Evolutionary conservation across 768 basidiomycete species (phyloP).

Genomic region (Rhodotorula paludigena): DNA sequence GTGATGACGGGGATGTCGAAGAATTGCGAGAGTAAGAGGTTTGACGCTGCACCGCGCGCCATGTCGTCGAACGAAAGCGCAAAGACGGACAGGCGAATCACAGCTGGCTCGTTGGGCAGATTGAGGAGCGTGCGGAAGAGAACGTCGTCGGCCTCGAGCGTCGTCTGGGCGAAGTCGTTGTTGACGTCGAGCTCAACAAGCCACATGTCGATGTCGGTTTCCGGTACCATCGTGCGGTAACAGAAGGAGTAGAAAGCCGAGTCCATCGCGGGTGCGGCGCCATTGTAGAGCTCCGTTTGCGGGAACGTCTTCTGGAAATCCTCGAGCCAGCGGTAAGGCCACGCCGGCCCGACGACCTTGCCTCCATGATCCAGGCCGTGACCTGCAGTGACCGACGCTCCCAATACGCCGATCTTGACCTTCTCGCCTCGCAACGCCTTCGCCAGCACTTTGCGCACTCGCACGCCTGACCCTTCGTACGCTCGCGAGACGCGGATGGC

Average conservation of each 20-base stretch:
- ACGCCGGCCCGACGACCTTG: not conserved
- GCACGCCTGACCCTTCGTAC: slow-evolving; percentile 33
- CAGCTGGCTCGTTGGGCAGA: slow-evolving; percentile 32
- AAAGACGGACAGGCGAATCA: slow-evolving; percentile 32
- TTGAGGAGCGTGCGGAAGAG: slow-evolving; percentile 33
- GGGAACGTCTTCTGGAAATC: slow-evolving; percentile 16
- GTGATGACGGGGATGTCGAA: slow-evolving; percentile 28
- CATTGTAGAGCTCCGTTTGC: slow-evolving; percentile 2
- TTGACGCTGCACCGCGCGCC: not conserved
- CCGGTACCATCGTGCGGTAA: not conserved
- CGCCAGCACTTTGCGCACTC: slow-evolving; percentile 32
- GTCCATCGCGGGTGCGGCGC: slow-evolving; percentile 9
- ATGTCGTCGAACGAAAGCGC: slow-evolving; percentile 24
- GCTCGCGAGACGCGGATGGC: slow-evolving; percentile 34
- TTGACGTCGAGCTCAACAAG: slow-evolving; percentile 25
- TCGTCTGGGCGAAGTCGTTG: not conserved
- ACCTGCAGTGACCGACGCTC: slow-evolving; percentile 33
- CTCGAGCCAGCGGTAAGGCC: not conserved
- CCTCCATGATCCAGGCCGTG: slow-evolving; percentile 6
- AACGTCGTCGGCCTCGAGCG: slow-evolving; percentile 21
- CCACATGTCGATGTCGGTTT: slow-evolving; percentile 7
- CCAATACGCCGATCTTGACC: slow-evolving; percentile 37
- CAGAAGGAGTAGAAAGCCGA: slow-evolving; percentile 17
- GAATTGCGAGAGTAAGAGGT: slow-evolving; percentile 8
- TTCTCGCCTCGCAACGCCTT: slow-evolving; percentile 38